A percentile compares a stretch with the other conserved stretches of the same genome.
Evolutionary conservation across 1,284 basidiomycete genomes (phyloP).

Genomic region (Caloboletus firmus): DNA sequence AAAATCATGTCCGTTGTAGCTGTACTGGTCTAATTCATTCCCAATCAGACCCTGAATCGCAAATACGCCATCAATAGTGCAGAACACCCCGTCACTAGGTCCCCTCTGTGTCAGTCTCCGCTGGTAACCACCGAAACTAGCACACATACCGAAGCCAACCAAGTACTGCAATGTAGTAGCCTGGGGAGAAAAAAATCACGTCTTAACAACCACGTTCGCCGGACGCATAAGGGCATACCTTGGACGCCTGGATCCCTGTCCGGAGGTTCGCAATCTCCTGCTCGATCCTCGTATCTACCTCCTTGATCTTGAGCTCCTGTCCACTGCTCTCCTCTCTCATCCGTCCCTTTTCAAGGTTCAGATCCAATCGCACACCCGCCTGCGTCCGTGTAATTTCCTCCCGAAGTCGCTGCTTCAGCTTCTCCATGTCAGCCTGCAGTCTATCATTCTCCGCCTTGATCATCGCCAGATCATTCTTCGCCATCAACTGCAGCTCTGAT

Average conservation of each 20-base stretch:
- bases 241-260: conserved; percentile 90
- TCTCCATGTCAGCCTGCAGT: conserved; percentile 89
- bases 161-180: conserved; percentile 82
- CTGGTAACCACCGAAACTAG: neutral
- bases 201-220: conserved; percentile 5
- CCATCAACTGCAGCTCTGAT: conserved; percentile 93
- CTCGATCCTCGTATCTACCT: conserved; percentile 97
- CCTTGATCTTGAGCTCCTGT: conserved; percentile 96
- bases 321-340: conserved; percentile 92
- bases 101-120: conserved; percentile 7
- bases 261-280: conserved; percentile 91
- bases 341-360: conserved; percentile 96
- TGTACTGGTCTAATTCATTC: neutral
- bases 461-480: conserved; percentile 96
- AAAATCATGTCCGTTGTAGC: neutral
- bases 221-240: conserved; percentile 48
- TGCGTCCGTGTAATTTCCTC: conserved; percentile 93
- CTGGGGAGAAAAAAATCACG: conserved; percentile 37
- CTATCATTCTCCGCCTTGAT: conserved; percentile 96
- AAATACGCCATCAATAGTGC: conserved; percentile 84
- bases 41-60: conserved; percentile 54
- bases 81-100: conserved; percentile 80
- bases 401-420: conserved; percentile 90
- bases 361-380: conserved; percentile 90
- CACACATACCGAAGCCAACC: conserved; percentile 72